Evolutionary conservation across 2,329 filamentous ascomycete species (phyloP), one percentile per base, ranked within the genome.

Genomic region (Ascochyta viciae-villosae): DNA sequence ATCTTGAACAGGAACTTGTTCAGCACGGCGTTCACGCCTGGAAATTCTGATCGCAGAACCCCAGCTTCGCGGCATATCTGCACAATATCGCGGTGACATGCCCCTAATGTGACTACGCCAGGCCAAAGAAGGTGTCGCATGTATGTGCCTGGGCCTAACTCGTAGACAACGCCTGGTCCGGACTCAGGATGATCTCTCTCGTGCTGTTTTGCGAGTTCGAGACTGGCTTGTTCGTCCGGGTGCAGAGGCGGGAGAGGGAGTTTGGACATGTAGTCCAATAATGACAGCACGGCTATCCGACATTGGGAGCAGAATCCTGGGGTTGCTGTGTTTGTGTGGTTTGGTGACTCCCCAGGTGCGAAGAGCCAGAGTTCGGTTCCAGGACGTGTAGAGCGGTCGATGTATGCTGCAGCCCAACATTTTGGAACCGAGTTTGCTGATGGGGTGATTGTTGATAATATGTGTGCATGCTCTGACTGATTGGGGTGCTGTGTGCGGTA

Each of bases 351-450:
- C 19, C 66, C 72, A 8, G 50, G 53, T 3, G 70, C 74, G 70
- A 87, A 90, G 1, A 90, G 65, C 83, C 85, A 89, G 27, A 86
- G 76, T 58, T 89, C 83, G 0, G 88, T 90, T 67, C 89, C 87
- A 0, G 85, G 85, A 0, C 81, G 80, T 50, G 79, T 80, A 4
- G 82, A 82, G 19, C 87, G 78, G 70, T 91, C 88, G 6, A 88
- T 68, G 66, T 87, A 89, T 0, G 83, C 85, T 0, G 82, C 83
- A 0, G 82, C 80, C 66, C 89, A 87, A 66, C 74, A 77, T 54
- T 61, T 33, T 16, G 72, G 70, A 2, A 65, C 24, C 26, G 45
- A 23, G 1, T 42, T 40, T 4, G 47, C 37, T 4, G 56, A 50
- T 15, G 50, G 40, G 68, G 83, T 6, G 75, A 78, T 63, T 72